Evolutionary conservation across 176 grass and related monocot species (phyloP), one percentile per base, ranked within the genome.

Genomic region (Aegilops tauschii): DNA sequence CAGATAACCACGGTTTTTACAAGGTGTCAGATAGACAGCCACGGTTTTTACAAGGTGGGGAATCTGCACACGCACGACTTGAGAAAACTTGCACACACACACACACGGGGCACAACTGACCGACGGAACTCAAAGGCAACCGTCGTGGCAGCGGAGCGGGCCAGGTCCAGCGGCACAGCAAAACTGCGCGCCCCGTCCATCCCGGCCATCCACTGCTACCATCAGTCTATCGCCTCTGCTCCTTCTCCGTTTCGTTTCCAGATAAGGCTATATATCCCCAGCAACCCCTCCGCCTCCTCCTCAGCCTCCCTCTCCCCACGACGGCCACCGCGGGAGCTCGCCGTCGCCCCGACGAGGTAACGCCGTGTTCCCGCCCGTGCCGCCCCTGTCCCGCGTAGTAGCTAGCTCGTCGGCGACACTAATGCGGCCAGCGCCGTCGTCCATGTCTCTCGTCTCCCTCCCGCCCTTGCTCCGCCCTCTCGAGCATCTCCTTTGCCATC

Each of bases 231-330:
- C 73, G 20, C 27, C 44, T 54, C 73, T 76, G 45, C 47, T 56
- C 47, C 32, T 76, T 54, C 73, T 21, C 49, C 74, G 52, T 77
- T 70, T 69, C 18, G 20, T 59, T 59, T 59, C 56, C 56, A 8
- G 84, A 86, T 80, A 86, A 90, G 88, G 69, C 54, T 87, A 87
- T 74, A 87, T 74, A 75, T 65, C 69, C 69, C 27, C 40, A 75
- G 54, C 75, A 12, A 4, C 65, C 30, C 72, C 52, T 78, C 84
- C 40, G 3, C 14, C 12, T 6, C 30, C 58, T 62, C 20, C 42
- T 58, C 7, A 78, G 27, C 36, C 58, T 39, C 35, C 11, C 52
- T 44, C 50, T 16, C 25, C 32, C 18, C 85, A 69, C 47, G 8
- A 77, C 47, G 47, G 74, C 47, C 31, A 56, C 47, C 74, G 73